Conservation (phyloP, 768 basidiomycete genomes). For the Vararia minispora region DNA sequence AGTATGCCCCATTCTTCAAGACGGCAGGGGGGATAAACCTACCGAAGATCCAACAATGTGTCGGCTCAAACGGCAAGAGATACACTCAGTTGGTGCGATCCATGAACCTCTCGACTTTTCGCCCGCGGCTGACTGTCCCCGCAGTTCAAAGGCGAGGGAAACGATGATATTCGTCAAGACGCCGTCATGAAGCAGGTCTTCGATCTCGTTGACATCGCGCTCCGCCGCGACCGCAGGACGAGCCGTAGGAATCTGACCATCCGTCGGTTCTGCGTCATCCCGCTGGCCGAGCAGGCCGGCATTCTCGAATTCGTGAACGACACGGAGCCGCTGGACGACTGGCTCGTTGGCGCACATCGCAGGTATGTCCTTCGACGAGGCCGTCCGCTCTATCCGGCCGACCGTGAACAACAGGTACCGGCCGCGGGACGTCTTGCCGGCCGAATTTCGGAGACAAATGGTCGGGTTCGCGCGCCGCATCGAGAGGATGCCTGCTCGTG, state of each 20-base stretch:
- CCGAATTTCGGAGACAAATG: conserved; percentile 22
- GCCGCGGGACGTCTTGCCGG: conserved; percentile 36
- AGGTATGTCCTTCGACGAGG: conserved; percentile 29
- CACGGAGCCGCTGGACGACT: conserved; percentile 50
- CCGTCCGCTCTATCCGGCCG: not conserved
- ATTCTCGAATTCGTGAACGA: conserved; percentile 86
- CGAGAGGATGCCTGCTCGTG: conserved; percentile 13
- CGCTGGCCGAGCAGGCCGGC: conserved; percentile 70
- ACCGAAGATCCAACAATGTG: conserved; percentile 71
- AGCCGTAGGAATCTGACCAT: conserved; percentile 60
- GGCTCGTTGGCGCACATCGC: conserved; percentile 54
- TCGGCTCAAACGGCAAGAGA: conserved; percentile 49
- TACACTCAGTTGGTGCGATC: conserved; percentile 79
- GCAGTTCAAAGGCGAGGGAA: conserved; percentile 86
- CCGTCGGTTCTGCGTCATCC: conserved; percentile 83
- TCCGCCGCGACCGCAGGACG: conserved; percentile 66
- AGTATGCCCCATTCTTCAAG: conserved; percentile 46
- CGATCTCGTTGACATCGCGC: conserved; percentile 71
- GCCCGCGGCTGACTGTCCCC: not conserved
- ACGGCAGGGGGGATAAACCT: conserved; percentile 70
- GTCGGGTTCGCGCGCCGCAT: conserved; percentile 22
- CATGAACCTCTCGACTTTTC: too few species aligned
- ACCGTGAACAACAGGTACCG: conserved; percentile 43
- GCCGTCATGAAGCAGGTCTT: conserved; percentile 99
- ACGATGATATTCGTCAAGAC: conserved; percentile 92